Conservation (phyloP, 2,329 filamentous ascomycete genomes). For the Arthrobotrys pseudoclavata region DNA sequence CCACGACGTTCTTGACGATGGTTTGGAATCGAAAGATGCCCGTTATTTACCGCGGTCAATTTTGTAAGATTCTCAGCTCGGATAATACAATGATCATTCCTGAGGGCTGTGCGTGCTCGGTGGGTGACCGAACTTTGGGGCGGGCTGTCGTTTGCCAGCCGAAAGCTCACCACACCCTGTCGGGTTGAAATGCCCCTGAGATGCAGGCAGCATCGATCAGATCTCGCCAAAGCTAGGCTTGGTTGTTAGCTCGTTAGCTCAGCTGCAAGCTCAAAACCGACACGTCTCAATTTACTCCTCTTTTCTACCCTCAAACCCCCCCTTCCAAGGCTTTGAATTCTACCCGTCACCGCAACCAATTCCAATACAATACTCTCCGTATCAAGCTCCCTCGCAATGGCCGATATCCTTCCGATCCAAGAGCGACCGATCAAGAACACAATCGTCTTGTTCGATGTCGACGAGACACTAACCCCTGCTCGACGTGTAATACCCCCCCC, state of each 20-base stretch:
- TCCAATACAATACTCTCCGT: background rate
- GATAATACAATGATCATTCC: background rate
- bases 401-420: conserved; percentile 34
- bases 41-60: too few species aligned
- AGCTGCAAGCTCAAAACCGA: conserved; percentile 13
- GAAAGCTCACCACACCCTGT: conserved; percentile 42
- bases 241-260: conserved; percentile 26
- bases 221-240: conserved; percentile 19
- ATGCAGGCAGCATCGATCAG: conserved; percentile 12
- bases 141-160: conserved; percentile 19
- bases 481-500: conserved; percentile 74
- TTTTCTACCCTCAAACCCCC: background rate
- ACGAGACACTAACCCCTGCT: conserved; percentile 88
- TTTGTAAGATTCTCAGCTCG: background rate
- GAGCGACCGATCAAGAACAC: conserved; percentile 92
- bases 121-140: conserved; percentile 13
- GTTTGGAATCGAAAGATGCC: too few species aligned
- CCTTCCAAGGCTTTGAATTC: background rate
- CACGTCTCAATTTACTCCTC: conserved; percentile 53
- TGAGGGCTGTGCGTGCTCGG: background rate
- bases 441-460: conserved; percentile 95
- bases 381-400: background rate
- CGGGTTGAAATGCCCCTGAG: conserved; percentile 7
- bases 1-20: too few species aligned
- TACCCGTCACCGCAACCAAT: background rate